phyloP scores from a whole-genome alignment of 768 basidiomycete genomes.

The Rubroboletus pulcherrimus region DNA sequence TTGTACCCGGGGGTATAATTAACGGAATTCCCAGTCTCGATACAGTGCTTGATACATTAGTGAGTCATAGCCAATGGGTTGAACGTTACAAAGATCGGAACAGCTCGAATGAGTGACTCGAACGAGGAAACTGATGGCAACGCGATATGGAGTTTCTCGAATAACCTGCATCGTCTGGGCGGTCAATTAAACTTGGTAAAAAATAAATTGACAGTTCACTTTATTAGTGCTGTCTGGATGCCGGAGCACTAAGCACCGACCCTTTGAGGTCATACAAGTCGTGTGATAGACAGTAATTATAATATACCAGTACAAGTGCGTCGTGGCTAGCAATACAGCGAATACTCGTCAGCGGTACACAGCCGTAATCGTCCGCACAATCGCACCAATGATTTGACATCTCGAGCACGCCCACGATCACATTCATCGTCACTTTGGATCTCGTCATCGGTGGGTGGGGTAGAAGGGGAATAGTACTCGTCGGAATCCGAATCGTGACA shows the following conservation, averaged over 20 bases:
- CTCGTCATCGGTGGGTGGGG: conserved; percentile 39
- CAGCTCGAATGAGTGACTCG: too few species aligned
- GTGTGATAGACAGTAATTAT: not conserved
- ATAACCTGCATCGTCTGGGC: too few species aligned
- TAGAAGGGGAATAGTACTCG: conserved; percentile 25
- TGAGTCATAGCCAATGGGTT: too few species aligned
- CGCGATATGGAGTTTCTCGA: too few species aligned
- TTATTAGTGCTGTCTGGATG: too few species aligned
- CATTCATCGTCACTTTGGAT: conserved; percentile 37
- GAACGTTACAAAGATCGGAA: too few species aligned
- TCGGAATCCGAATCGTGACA: conserved; percentile 8
- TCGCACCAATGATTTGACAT: conserved; percentile 38
- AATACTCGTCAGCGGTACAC: conserved; percentile 6
- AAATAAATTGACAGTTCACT: too few species aligned
- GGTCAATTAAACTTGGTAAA: too few species aligned
- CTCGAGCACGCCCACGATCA: conserved; percentile 39
- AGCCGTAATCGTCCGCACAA: conserved; percentile 24
- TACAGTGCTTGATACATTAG: too few species aligned
- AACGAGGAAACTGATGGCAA: too few species aligned
- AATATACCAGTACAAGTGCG: not conserved
- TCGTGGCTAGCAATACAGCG: not conserved
- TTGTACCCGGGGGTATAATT: too few species aligned
- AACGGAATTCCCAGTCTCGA: too few species aligned
- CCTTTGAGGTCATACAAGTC: not conserved
- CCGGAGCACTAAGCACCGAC: not conserved